These are phyloP conservation scores for Backusella psychrophila DNA, from an alignment of 192 early-diverging fungal species.

Conservation along the genomic window DNA sequence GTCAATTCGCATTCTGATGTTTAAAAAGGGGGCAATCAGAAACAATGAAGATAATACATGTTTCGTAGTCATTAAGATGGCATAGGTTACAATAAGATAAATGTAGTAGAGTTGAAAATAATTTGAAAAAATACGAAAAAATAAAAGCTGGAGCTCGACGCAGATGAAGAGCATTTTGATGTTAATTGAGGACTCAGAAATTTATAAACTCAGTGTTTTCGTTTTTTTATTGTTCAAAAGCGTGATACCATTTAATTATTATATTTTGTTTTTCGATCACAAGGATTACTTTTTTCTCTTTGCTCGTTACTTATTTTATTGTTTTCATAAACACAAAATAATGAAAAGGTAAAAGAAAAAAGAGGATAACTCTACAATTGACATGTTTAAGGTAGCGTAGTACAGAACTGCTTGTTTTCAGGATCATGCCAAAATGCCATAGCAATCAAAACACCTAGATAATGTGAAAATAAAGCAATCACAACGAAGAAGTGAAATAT, in stretches of 20 bases:
- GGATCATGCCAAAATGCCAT: constrained; percentile 48
- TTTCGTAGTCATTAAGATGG: not conserved
- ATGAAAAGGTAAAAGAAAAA: not conserved
- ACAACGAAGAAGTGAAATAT: constrained; percentile 87
- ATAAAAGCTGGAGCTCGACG: not conserved
- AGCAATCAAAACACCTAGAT: constrained; percentile 65
- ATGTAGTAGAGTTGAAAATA: not conserved
- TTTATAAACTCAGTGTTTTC: not conserved
- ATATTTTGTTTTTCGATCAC: not conserved
- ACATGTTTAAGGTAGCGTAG: not conserved
- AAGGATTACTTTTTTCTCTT: not conserved
- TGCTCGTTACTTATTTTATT: not conserved
- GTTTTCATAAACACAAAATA: not conserved
- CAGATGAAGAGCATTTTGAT: not conserved
- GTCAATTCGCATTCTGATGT: not conserved
- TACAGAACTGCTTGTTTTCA: not conserved
- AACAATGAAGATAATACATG: not conserved
- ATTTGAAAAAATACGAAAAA: not conserved
- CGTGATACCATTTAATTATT: not conserved
- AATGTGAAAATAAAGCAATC: constrained; percentile 67
- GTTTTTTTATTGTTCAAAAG: not conserved
- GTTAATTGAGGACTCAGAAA: not conserved
- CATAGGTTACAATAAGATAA: not conserved
- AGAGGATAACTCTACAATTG: not conserved
- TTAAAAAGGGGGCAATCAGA: not conserved